A percentile compares a stretch with the other conserved stretches of the same genome.
Evolutionary conservation across 164 flowering plant genomes (phyloP).

Genomic region (Paratinospora sagittata): DNA sequence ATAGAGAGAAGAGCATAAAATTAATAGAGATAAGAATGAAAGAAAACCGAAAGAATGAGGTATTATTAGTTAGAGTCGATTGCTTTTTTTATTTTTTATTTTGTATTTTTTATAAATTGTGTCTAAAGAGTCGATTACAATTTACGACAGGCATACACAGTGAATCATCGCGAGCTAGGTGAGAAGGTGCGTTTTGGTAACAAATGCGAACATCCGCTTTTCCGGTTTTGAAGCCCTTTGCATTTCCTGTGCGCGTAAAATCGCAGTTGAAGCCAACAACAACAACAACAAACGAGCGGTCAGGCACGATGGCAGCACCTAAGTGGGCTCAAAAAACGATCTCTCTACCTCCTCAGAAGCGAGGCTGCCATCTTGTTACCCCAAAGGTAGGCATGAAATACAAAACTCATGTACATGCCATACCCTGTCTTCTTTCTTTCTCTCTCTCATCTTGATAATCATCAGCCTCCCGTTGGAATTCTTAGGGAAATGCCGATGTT

Average conservation of each 20-base stretch:
- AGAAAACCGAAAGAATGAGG: too few species aligned
- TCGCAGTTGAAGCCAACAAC: conserved; percentile 23
- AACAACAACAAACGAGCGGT: neutral
- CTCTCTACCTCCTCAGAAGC: conserved; percentile 53
- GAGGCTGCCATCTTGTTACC: conserved; percentile 95
- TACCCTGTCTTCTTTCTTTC: neutral
- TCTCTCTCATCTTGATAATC: neutral
- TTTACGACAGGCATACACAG: too few species aligned
- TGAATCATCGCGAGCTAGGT: too few species aligned
- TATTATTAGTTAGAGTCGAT: too few species aligned
- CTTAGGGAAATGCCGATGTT: neutral
- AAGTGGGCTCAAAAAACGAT: conserved; percentile 97
- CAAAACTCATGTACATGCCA: neutral
- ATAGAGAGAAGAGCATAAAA: too few species aligned
- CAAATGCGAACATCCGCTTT: conserved; percentile 8
- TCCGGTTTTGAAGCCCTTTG: conserved; percentile 9
- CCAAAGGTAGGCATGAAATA: conserved; percentile 41
- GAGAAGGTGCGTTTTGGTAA: neutral
- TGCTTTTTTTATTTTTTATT: too few species aligned
- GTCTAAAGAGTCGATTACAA: too few species aligned
- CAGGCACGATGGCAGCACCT: conserved; percentile 47
- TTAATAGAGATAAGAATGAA: too few species aligned
- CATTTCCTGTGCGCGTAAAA: conserved; percentile 12
- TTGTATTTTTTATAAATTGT: too few species aligned
- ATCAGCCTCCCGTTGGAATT: neutral